These are phyloP conservation scores for Penicillium mononematosum DNA, from an alignment of 495 filamentous ascomycete genomes.

Conservation along the genomic window DNA sequence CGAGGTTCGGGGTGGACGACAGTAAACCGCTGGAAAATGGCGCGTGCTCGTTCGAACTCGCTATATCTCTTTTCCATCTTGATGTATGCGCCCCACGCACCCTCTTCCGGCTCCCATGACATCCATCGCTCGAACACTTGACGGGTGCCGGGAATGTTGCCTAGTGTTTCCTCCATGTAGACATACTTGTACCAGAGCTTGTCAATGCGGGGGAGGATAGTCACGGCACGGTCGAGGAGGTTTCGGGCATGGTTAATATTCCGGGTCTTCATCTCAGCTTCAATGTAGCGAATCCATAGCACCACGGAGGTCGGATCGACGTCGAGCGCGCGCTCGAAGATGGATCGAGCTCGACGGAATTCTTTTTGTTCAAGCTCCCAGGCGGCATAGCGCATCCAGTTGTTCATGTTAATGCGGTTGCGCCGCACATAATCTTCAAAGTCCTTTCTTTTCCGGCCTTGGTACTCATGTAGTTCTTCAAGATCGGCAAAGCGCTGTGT, in stretches of 20 bases:
- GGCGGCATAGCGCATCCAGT: constrained; percentile 97
- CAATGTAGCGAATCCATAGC: constrained; percentile 85
- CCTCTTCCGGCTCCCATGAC: constrained; percentile 95
- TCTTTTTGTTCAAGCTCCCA: constrained; percentile 99
- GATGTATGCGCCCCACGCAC: constrained; percentile 93
- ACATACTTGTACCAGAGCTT: constrained; percentile 99
- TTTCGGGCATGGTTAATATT: constrained; percentile 99
- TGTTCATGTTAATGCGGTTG: constrained; percentile 93
- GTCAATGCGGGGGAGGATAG: constrained; percentile 86
- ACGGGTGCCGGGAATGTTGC: constrained; percentile 86
- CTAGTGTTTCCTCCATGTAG: constrained; percentile 96
- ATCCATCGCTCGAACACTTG: constrained; percentile 99
- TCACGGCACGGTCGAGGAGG: constrained; percentile 89
- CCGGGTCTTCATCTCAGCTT: constrained; percentile 92
- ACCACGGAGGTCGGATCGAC: constrained; percentile 83
- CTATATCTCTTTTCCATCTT: constrained; percentile 94
- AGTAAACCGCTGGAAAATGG: constrained; percentile 87
- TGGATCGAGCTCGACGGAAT: constrained; percentile 88
- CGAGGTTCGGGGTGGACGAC: constrained; percentile 90
- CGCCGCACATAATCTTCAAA: constrained; percentile 98
- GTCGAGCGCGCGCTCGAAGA: constrained; percentile 95
- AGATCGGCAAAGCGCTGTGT: constrained; percentile 95
- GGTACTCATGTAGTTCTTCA: constrained; percentile 97
- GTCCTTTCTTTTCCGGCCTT: constrained; percentile 91
- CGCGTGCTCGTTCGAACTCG: constrained; percentile 80